These are phyloP conservation scores for Agastache rugosa DNA, from an alignment of 257 asterid species.

Conservation along the genomic window DNA sequence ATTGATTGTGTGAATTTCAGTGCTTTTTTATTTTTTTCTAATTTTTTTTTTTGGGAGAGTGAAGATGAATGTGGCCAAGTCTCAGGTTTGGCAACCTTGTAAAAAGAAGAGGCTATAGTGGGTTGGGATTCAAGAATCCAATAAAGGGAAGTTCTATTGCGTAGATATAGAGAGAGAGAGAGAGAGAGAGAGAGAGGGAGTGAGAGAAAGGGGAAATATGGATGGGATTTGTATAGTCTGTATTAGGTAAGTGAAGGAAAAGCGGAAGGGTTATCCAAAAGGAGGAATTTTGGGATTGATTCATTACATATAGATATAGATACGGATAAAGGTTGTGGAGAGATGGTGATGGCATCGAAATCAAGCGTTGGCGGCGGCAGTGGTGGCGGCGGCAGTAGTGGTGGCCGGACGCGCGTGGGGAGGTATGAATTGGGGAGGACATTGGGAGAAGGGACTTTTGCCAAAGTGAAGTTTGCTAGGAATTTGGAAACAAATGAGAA, in stretches of 20 bases:
- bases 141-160: neutral
- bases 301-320: constrained; percentile 21
- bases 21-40: neutral
- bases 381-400: constrained; percentile 30
- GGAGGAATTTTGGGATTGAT: constrained; percentile 16
- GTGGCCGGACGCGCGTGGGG: constrained; percentile 81
- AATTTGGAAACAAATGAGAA: constrained; percentile 75
- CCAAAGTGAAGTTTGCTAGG: constrained; percentile 91
- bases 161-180: neutral
- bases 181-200: neutral
- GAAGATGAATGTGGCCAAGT: constrained; percentile 70
- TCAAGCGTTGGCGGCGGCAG: constrained; percentile 49
- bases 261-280: constrained; percentile 19
- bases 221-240: constrained; percentile 71
- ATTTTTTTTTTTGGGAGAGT: neutral
- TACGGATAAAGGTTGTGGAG: neutral
- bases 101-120: constrained; percentile 82
- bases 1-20: neutral
- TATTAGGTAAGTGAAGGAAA: constrained; percentile 31
- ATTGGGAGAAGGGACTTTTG: constrained; percentile 89
- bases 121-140: constrained; percentile 21
- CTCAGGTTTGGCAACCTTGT: constrained; percentile 97
- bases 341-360: constrained; percentile 65
- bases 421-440: constrained; percentile 93
- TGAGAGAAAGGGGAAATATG: constrained; percentile 23